Evolutionary conservation across 2,329 filamentous ascomycete genomes (phyloP).

Genomic region (Aspergillus sp.): DNA sequence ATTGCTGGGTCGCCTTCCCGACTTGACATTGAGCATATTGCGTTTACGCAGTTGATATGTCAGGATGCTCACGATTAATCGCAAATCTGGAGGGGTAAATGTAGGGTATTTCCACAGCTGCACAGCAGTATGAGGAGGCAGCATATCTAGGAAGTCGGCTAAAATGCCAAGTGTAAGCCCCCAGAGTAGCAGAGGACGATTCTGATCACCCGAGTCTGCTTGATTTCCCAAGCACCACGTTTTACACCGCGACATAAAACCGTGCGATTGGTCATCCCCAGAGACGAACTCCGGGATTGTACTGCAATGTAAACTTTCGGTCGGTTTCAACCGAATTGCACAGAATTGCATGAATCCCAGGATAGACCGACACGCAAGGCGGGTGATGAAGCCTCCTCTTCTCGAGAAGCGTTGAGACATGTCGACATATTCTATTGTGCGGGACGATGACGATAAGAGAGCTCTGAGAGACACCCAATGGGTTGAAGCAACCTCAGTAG

Average conservation of each 20-base stretch:
- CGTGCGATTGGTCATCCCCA: constrained; percentile 18
- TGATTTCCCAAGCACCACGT: constrained; percentile 24
- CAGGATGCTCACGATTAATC: constrained; percentile 55
- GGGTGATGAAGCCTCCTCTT: constrained; percentile 50
- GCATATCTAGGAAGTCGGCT: constrained; percentile 62
- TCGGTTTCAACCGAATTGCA: constrained; percentile 58
- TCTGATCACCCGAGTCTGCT: constrained; percentile 25
- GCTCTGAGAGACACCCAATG: constrained; percentile 65
- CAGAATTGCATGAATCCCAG: constrained; percentile 66
- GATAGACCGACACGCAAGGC: constrained; percentile 51
- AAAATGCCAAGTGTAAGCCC: constrained; percentile 64
- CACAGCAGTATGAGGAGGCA: constrained; percentile 60
- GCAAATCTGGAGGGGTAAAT: constrained; percentile 60
- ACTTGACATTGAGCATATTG: constrained; percentile 38
- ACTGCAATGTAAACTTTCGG: constrained; percentile 56
- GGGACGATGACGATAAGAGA: constrained; percentile 55
- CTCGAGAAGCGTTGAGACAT: constrained; percentile 58
- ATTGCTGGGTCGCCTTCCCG: constrained; percentile 24
- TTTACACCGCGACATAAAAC: constrained; percentile 17
- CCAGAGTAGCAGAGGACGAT: constrained; percentile 58
- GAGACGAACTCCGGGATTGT: constrained; percentile 48
- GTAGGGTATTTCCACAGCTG: constrained; percentile 64
- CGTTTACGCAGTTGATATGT: constrained; percentile 54
- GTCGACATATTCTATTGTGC: constrained; percentile 60
- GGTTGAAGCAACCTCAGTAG: constrained; percentile 62